Conservation (phyloP, 768 basidiomycete species). For the Pleurotus platypus region DNA sequence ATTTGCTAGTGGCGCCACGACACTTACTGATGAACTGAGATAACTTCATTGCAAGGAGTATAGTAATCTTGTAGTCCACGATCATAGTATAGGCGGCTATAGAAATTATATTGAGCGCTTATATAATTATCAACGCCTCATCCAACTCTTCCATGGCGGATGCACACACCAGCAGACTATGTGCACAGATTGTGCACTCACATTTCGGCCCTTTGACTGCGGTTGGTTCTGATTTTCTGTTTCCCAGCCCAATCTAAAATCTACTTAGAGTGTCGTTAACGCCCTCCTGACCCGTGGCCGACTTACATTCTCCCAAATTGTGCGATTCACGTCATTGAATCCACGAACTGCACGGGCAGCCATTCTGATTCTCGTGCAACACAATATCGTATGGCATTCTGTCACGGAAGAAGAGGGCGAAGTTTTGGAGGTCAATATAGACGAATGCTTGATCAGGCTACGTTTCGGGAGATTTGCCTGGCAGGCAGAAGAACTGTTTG, state of each 20-base stretch:
- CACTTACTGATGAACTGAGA: too few species aligned
- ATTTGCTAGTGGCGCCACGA: too few species aligned
- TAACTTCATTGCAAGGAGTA: too few species aligned
- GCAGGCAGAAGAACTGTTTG: constrained; percentile 69
- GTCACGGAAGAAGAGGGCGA: constrained; percentile 68
- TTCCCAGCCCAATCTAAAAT: background rate
- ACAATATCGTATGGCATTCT: constrained; percentile 88
- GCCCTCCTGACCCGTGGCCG: constrained; percentile 80
- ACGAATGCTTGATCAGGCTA: constrained; percentile 79
- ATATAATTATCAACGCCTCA: background rate
- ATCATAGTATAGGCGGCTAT: too few species aligned
- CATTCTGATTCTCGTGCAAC: constrained; percentile 81
- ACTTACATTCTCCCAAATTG: constrained; percentile 63
- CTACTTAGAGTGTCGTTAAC: constrained; percentile 63
- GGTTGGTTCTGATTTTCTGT: constrained; percentile 34
- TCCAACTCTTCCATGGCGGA: constrained; percentile 52
- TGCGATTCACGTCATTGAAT: constrained; percentile 66
- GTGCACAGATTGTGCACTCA: constrained; percentile 56
- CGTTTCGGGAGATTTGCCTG: constrained; percentile 82
- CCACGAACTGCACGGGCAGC: constrained; percentile 65
- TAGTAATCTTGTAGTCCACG: too few species aligned
- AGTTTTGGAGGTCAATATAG: constrained; percentile 76
- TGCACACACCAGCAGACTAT: constrained; percentile 55
- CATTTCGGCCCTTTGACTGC: constrained; percentile 67
- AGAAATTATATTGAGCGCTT: too few species aligned